Percentiles rank a stretch among this genome's conserved stretches.
These are phyloP conservation scores for Curvularia spicifera DNA, from an alignment of 2,329 filamentous ascomycete genomes.

Conservation along the genomic window DNA sequence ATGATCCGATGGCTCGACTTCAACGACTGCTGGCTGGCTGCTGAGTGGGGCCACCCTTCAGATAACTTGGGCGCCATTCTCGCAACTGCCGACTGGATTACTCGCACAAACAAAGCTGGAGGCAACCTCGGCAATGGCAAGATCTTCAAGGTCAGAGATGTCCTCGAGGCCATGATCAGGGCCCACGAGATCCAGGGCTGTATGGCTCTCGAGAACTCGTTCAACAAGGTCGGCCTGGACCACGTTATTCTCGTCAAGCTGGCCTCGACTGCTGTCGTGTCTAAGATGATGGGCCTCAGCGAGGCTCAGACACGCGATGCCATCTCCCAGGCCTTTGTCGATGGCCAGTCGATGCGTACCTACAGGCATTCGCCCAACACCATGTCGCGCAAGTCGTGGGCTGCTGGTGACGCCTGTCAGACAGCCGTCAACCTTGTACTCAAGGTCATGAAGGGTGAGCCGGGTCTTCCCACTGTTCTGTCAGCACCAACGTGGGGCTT, in stretches of 20 bases:
- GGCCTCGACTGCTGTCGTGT: conserved; percentile 89
- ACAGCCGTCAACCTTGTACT: conserved; percentile 89
- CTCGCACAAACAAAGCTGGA: conserved; percentile 87
- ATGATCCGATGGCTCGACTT: conserved; percentile 99
- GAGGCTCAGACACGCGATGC: conserved; percentile 94
- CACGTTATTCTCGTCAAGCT: conserved; percentile 99
- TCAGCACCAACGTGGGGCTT: conserved; percentile 96
- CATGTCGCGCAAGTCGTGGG: conserved; percentile 99
- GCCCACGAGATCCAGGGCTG: conserved; percentile 99
- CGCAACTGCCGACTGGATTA: conserved; percentile 96
- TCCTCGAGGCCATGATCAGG: conserved; percentile 98
- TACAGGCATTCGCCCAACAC: conserved; percentile 98
- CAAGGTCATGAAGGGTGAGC: conserved; percentile 90
- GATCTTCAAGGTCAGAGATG: conserved; percentile 85
- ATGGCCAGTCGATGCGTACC: conserved; percentile 93
- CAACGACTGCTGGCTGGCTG: conserved; percentile 99
- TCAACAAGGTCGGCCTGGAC: conserved; percentile 97
- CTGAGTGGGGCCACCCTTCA: conserved; percentile 98
- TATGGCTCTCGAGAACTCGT: conserved; percentile 95
- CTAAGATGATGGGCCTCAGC: conserved; percentile 89
- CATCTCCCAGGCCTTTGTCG: conserved; percentile 96
- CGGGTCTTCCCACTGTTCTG: conserved; percentile 88
- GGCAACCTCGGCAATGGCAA: conserved; percentile 75
- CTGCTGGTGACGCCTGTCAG: conserved; percentile 96
- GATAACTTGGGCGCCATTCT: conserved; percentile 98